Conservation (phyloP, 129 eudicot species). For the Helichrysum umbraculigerum region DNA sequence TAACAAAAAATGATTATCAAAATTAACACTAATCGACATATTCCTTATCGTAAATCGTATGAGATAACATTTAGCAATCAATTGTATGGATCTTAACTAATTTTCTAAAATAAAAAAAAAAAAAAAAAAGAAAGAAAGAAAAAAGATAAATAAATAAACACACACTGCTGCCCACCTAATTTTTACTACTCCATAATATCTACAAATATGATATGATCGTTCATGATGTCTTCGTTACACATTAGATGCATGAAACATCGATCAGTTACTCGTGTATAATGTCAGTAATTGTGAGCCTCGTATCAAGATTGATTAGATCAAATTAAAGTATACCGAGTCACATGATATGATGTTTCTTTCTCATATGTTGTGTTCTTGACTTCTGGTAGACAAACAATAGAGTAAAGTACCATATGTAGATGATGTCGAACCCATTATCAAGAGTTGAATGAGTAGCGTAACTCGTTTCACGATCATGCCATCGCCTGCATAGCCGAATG, state of each 20-base stretch:
- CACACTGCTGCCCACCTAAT: no score
- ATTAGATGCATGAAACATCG: not conserved
- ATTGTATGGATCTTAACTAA: no score
- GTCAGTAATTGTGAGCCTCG: not conserved
- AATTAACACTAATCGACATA: not conserved
- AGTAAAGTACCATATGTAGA: not conserved
- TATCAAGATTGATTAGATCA: not conserved
- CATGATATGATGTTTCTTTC: not conserved
- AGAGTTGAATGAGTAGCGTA: not conserved
- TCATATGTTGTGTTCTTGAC: not conserved
- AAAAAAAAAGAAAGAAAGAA: no score
- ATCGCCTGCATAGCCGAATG: not conserved
- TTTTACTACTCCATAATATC: no score
- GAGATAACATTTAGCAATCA: not conserved
- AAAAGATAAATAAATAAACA: no score
- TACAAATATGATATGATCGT: not conserved
- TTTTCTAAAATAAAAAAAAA: no score
- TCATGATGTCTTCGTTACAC: not conserved
- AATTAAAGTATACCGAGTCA: not conserved
- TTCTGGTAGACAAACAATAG: not conserved
- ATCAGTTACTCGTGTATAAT: not conserved
- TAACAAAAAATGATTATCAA: no score
- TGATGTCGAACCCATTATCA: not conserved
- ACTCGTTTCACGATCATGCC: not conserved
- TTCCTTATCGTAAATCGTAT: not conserved